Evolutionary conservation across 805 yeast genomes (phyloP).

Genomic region (Metschnikowia kofuensis): DNA sequence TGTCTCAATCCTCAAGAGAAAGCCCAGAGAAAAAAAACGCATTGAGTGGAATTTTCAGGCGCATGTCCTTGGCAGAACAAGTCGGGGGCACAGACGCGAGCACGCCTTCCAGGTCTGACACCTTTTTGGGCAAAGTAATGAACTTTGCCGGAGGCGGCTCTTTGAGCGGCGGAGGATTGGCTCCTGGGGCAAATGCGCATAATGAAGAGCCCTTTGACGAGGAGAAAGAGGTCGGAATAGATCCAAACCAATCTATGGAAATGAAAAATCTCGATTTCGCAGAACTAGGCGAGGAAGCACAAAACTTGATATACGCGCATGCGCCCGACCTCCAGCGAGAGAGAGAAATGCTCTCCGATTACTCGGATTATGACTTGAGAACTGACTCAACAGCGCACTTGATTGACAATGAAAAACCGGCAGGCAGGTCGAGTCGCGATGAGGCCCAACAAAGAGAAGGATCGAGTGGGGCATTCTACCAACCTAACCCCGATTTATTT

Average conservation of each 20-base stretch:
- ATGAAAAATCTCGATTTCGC: slow-evolving; percentile 42
- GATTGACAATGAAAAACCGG: slow-evolving; percentile 8
- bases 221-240: slow-evolving; percentile 18
- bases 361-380: slow-evolving; percentile 5
- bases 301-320: slow-evolving; percentile 51
- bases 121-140: slow-evolving; percentile 39
- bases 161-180: slow-evolving; percentile 41
- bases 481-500: slow-evolving; percentile 46
- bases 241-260: slow-evolving; percentile 41
- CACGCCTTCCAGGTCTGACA: slow-evolving; percentile 30
- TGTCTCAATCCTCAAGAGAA: slow-evolving; percentile 9
- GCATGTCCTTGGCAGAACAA: slow-evolving; percentile 34
- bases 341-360: slow-evolving; percentile 2
- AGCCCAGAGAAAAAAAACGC: slow-evolving; percentile 7
- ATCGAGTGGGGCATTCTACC: slow-evolving; percentile 22
- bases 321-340: slow-evolving; percentile 24
- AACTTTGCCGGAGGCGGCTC: slow-evolving; percentile 24
- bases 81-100: slow-evolving; percentile 16
- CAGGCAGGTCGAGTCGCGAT: slow-evolving; percentile 4
- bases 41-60: slow-evolving; percentile 29
- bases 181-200: slow-evolving; percentile 35
- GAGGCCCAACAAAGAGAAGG: background rate
- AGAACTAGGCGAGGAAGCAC: slow-evolving; percentile 50
- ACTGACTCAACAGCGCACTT: slow-evolving; percentile 7
- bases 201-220: slow-evolving; percentile 22